These are phyloP conservation scores for Amanita pallidorosea DNA, from an alignment of 768 basidiomycete species.

Conservation along the genomic window DNA sequence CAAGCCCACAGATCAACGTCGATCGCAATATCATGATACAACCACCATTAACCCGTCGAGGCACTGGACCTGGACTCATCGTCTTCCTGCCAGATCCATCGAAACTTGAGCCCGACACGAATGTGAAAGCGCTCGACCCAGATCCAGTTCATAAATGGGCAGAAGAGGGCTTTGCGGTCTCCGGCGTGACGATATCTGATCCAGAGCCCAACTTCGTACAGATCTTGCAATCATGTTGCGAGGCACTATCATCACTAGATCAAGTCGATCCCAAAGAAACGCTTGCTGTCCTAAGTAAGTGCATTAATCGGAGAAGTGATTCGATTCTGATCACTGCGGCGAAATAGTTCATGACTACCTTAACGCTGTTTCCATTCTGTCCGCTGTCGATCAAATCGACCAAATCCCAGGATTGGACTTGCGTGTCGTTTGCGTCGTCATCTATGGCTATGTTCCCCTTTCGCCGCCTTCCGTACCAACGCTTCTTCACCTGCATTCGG, in stretches of 20 bases:
- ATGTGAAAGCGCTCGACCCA: slow-evolving; percentile 29
- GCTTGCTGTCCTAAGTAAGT: slow-evolving; percentile 33
- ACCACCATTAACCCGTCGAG: slow-evolving; percentile 36
- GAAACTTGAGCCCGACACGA: slow-evolving; percentile 13
- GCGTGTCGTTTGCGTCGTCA: slow-evolving; percentile 24
- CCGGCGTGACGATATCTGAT: slow-evolving; percentile 19
- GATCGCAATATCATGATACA: slow-evolving; percentile 26
- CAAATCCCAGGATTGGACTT: slow-evolving; percentile 12
- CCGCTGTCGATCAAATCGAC: slow-evolving; percentile 13
- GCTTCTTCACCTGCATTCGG: slow-evolving; percentile 23
- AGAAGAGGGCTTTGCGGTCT: slow-evolving; percentile 41
- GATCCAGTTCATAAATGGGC: slow-evolving; percentile 42
- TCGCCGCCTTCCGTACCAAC: slow-evolving; percentile 20
- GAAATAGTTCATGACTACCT: neutral
- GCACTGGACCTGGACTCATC: slow-evolving; percentile 37
- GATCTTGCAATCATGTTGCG: slow-evolving; percentile 20
- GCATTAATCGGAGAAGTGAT: neutral
- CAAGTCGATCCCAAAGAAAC: slow-evolving; percentile 31
- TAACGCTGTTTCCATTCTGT: slow-evolving; percentile 14
- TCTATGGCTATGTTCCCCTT: slow-evolving; percentile 20
- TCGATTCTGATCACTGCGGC: neutral
- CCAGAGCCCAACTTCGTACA: slow-evolving; percentile 14
- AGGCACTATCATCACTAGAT: slow-evolving; percentile 22
- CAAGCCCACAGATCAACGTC: slow-evolving; percentile 22
- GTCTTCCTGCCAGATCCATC: slow-evolving; percentile 26